A percentile compares a stretch with the other conserved stretches of the same genome.
These are phyloP conservation scores for Stevia rebaudiana DNA, from an alignment of 140 eudicot species.

Conservation along the genomic window DNA sequence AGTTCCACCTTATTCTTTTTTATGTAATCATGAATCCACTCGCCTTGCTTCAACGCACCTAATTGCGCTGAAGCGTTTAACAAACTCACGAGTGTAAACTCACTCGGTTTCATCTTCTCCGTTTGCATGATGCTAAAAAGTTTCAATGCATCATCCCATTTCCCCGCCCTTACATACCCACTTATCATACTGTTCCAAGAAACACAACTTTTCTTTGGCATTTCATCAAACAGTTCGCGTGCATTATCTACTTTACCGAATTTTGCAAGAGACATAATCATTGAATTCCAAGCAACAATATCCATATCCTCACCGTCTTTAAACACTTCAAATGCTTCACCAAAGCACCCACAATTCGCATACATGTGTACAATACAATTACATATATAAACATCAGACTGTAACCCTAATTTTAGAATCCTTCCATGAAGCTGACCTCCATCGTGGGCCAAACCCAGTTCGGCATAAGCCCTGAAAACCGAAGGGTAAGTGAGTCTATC, in stretches of 20 bases:
- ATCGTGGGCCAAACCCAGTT: conserved; percentile 31
- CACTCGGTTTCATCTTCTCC: conserved; percentile 40
- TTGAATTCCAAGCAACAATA: conserved; percentile 67
- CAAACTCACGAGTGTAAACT: conserved; percentile 57
- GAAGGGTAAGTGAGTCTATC: conserved; percentile 66
- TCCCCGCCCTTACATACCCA: conserved; percentile 64
- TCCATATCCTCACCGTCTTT: conserved; percentile 40
- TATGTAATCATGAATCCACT: conserved; percentile 65
- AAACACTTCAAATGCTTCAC: conserved; percentile 46
- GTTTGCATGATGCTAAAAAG: conserved; percentile 51
- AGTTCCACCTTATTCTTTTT: conserved; percentile 29
- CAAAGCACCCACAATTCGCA: conserved; percentile 50
- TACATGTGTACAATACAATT: conserved; percentile 59
- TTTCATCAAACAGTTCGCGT: conserved; percentile 46
- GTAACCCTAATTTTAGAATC: conserved; percentile 46
- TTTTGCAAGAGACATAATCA: conserved; percentile 54
- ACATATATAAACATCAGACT: conserved; percentile 49
- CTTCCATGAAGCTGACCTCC: conserved; percentile 84
- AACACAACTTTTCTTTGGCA: conserved; percentile 40
- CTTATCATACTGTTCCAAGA: conserved; percentile 81
- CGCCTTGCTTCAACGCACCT: conserved; percentile 67
- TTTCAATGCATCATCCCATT: conserved; percentile 43
- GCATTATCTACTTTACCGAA: conserved; percentile 43
- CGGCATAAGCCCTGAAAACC: conserved; percentile 61
- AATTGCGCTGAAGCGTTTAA: conserved; percentile 51